Evolutionary conservation across 257 asterid species (phyloP).

Genomic region (Solanum etuberosum): DNA sequence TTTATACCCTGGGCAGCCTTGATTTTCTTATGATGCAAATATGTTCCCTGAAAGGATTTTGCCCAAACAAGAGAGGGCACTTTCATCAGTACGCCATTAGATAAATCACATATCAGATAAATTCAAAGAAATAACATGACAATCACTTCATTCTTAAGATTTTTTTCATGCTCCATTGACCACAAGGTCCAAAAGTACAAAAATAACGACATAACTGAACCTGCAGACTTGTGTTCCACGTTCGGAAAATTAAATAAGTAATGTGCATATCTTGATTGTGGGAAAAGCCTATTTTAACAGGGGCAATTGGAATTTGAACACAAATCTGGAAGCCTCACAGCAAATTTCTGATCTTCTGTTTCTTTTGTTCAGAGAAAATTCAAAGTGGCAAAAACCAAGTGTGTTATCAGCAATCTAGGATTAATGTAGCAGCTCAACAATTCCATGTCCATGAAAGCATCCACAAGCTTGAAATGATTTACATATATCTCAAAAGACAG

Average conservation of each 20-base stretch:
- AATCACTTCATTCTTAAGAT: background rate
- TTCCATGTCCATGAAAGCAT: background rate
- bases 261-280: background rate
- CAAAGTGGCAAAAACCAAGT: background rate
- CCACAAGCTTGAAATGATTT: background rate
- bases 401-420: background rate
- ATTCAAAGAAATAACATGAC: background rate
- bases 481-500: background rate
- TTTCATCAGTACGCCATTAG: background rate
- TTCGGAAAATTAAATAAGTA: background rate
- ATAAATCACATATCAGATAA: background rate
- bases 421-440: background rate
- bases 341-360: background rate
- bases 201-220: background rate
- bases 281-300: background rate
- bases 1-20: conserved; percentile 98
- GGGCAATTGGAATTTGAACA: background rate
- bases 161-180: background rate
- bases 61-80: background rate
- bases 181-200: background rate
- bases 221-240: background rate
- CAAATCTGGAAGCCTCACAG: background rate
- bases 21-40: conserved; percentile 84
- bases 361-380: background rate
- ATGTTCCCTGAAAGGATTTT: conserved; percentile 56